Conservation (phyloP, 148 eudicot genomes). For the Persicaria maculosa region DNA sequence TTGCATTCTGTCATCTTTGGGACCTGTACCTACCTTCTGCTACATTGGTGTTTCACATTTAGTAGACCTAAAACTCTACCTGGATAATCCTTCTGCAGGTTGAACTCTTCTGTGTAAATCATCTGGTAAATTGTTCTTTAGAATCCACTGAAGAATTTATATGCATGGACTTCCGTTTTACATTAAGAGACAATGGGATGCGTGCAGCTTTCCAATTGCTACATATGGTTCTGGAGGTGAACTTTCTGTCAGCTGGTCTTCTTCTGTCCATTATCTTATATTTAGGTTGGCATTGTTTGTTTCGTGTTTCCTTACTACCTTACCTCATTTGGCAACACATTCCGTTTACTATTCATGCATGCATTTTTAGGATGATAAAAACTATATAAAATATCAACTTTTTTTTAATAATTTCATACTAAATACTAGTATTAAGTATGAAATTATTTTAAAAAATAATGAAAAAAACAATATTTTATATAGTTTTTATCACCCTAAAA, state of each 20-base stretch:
- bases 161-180: conserved; percentile 98
- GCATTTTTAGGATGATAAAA: too few relatives aligned
- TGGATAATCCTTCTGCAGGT: conserved; percentile 48
- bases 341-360: too few relatives aligned
- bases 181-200: conserved; percentile 94
- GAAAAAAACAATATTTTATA: too few relatives aligned
- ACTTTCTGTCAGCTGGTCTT: conserved; percentile 6
- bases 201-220: conserved; percentile 97
- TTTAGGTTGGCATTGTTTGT: not conserved
- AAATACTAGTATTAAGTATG: too few relatives aligned
- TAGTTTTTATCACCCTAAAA: too few relatives aligned
- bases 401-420: too few relatives aligned
- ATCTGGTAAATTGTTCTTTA: conserved; percentile 92
- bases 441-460: too few relatives aligned
- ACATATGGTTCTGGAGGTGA: conserved; percentile 99
- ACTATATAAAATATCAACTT: too few relatives aligned
- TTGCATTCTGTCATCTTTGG: not conserved
- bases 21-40: not conserved
- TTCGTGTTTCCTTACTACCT: not conserved
- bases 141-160: conserved; percentile 97
- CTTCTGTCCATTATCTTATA: not conserved
- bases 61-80: conserved; percentile 2
- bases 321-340: not conserved
- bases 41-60: not conserved
- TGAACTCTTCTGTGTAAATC: conserved; percentile 97